A percentile compares a stretch with the other conserved stretches of the same genome.
Evolutionary conservation across 1,284 basidiomycete genomes (phyloP).

Genomic region (Sanghuangporus baumii): DNA sequence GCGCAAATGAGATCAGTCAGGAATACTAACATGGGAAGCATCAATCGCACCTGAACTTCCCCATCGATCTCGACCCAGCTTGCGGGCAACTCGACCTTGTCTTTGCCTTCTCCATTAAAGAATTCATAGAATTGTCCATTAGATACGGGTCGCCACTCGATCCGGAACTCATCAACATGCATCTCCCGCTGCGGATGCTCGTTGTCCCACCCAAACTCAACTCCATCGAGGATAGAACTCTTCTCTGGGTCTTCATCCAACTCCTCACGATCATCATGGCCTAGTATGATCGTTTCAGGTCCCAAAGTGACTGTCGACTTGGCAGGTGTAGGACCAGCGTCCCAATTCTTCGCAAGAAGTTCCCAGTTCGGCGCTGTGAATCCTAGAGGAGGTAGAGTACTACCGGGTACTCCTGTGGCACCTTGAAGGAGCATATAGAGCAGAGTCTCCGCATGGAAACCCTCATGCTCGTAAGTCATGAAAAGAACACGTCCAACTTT

Average conservation of each 20-base stretch:
- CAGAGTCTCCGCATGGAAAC: conserved; percentile 83
- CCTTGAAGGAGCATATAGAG: conserved; percentile 92
- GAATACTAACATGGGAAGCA: background rate
- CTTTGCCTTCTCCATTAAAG: conserved; percentile 36
- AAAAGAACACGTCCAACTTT: conserved; percentile 76
- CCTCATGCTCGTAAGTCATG: conserved; percentile 90
- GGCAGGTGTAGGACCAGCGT: conserved; percentile 38
- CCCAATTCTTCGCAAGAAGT: conserved; percentile 64
- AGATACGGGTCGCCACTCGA: conserved; percentile 81
- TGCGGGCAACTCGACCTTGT: conserved; percentile 47
- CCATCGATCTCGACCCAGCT: conserved; percentile 60
- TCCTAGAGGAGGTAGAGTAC: conserved; percentile 74
- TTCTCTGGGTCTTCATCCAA: conserved; percentile 47
- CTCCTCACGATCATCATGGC: conserved; percentile 81
- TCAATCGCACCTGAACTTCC: conserved; percentile 39
- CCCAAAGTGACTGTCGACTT: conserved; percentile 51
- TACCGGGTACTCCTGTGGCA: conserved; percentile 46
- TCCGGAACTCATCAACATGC: conserved; percentile 57
- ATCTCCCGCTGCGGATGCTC: conserved; percentile 71
- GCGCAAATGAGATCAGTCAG: background rate
- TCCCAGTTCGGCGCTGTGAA: conserved; percentile 77
- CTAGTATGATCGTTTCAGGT: conserved; percentile 58
- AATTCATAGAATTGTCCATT: conserved; percentile 75
- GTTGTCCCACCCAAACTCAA: conserved; percentile 94
- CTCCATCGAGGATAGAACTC: conserved; percentile 24